Percentiles rank a stretch among this genome's conserved stretches.
phyloP scores from a whole-genome alignment of 2,329 filamentous ascomycete genomes.

The Fusarium transvaalense region DNA sequence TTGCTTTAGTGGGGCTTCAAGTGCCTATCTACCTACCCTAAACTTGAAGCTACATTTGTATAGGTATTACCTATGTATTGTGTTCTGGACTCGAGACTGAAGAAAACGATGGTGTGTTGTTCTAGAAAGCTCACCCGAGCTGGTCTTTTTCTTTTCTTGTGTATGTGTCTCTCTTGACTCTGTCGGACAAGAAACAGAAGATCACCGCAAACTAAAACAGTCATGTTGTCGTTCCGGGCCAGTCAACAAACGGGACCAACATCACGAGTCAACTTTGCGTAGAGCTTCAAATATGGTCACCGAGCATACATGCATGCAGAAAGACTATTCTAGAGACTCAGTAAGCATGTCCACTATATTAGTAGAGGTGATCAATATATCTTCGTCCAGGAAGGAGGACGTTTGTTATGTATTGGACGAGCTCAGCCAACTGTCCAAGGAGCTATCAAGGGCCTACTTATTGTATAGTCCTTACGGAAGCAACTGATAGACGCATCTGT shows the following conservation, averaged over 20 bases:
- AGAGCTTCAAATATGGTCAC: background rate
- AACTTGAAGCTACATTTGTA: background rate
- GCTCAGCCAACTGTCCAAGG: background rate
- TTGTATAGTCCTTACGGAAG: no score
- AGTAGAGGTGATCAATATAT: background rate
- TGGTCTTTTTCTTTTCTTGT: background rate
- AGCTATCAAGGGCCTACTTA: background rate
- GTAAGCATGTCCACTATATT: background rate
- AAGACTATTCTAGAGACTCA: background rate
- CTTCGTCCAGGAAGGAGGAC: background rate
- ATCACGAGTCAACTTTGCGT: conserved; percentile 22
- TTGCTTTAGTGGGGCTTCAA: background rate
- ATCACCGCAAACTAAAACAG: no score
- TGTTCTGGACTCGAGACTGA: background rate
- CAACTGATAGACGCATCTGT: background rate
- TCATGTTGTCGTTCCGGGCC: background rate
- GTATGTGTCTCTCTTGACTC: background rate
- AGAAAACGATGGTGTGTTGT: background rate
- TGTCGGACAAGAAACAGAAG: background rate
- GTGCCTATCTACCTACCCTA: background rate
- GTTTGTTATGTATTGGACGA: background rate
- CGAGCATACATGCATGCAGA: background rate
- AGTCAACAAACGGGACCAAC: background rate
- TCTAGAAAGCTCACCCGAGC: conserved; percentile 27
- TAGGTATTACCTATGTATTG: conserved; percentile 6